Conservation (phyloP, 2,329 filamentous ascomycete species). For the Fusarium cicatricum region DNA sequence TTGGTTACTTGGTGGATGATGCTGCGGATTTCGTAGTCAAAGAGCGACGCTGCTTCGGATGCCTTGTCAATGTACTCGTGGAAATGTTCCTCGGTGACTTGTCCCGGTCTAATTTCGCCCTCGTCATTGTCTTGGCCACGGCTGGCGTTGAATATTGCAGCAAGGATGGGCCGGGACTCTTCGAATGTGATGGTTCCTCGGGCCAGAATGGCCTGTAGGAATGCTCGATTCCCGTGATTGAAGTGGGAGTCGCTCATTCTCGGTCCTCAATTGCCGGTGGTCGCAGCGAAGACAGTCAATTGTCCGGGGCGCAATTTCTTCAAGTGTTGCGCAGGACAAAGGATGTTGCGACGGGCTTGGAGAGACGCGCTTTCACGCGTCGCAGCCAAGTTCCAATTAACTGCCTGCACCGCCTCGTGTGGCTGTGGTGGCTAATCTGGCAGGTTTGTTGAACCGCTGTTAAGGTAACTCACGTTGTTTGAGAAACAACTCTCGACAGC, state of each 20-base stretch:
- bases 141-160: constrained; percentile 74
- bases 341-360: constrained; percentile 1
- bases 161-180: constrained; percentile 77
- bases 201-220: constrained; percentile 87
- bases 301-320: background rate
- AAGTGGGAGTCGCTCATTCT: constrained; percentile 49
- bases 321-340: background rate
- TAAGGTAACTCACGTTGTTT: no score
- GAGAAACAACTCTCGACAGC: no score
- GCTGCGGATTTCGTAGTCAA: constrained; percentile 88
- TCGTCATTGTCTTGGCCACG: constrained; percentile 35
- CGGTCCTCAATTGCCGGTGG: constrained; percentile 34
- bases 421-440: constrained; percentile 2
- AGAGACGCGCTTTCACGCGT: constrained; percentile 35
- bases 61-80: constrained; percentile 73
- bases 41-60: constrained; percentile 75
- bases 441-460: no score
- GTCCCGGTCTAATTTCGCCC: constrained; percentile 59
- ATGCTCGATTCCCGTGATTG: constrained; percentile 78
- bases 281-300: background rate
- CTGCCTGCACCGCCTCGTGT: constrained; percentile 4
- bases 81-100: constrained; percentile 75
- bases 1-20: constrained; percentile 73
- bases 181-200: constrained; percentile 79
- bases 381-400: constrained; percentile 16